These are phyloP conservation scores for Thielaviopsis punctulata DNA, from an alignment of 2,329 filamentous ascomycete species.

Conservation along the genomic window DNA sequence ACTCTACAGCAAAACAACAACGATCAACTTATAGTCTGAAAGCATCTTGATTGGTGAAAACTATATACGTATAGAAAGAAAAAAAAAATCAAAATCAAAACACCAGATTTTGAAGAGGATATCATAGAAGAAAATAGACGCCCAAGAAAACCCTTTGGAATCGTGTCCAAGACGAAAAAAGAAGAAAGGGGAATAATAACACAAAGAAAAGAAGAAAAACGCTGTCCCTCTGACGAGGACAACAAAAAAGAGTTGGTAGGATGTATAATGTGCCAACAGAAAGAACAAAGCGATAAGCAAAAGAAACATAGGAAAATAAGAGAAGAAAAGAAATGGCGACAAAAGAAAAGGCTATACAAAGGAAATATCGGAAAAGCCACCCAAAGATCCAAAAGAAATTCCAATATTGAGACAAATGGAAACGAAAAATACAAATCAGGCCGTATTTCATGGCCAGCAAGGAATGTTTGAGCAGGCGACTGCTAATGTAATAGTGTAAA, in stretches of 20 bases:
- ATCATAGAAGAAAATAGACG: slow-evolving; percentile 1
- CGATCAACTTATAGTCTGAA: too few relatives aligned
- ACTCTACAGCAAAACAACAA: too few relatives aligned
- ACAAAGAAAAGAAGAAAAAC: not conserved
- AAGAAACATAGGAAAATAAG: not conserved
- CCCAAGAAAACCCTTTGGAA: not conserved
- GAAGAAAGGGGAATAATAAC: not conserved
- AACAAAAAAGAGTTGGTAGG: slow-evolving; percentile 2
- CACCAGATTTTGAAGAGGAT: slow-evolving; percentile 1
- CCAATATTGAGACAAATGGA: not conserved
- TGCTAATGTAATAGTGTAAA: not conserved
- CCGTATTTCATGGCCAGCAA: not conserved
- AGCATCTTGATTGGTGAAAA: not conserved
- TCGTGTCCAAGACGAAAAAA: slow-evolving; percentile 1
- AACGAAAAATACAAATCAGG: not conserved
- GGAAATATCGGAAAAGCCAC: not conserved
- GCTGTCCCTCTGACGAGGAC: not conserved
- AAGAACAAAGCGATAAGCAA: not conserved
- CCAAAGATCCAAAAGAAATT: not conserved
- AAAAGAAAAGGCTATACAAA: slow-evolving; percentile 1
- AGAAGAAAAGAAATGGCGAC: not conserved
- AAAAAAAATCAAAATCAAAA: not conserved
- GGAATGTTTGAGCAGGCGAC: slow-evolving; percentile 2
- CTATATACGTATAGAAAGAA: not conserved
- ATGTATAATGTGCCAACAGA: not conserved